Evolutionary conservation across 1,284 basidiomycete species (phyloP).

Genomic region (Xerocomus tenax): DNA sequence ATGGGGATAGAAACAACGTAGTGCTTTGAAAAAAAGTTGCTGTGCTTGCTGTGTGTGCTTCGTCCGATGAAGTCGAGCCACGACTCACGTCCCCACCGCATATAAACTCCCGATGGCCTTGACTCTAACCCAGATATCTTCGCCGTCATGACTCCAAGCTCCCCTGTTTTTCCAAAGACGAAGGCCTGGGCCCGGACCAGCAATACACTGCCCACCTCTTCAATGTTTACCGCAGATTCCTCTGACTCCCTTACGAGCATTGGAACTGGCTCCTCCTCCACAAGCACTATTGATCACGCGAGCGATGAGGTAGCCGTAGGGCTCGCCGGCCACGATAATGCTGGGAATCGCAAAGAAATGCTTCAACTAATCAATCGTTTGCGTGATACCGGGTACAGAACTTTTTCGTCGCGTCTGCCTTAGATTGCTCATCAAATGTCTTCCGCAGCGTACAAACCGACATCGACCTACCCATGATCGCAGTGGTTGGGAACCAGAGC

Average conservation of each 20-base stretch:
- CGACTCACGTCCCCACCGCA: not conserved
- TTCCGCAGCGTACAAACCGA: conserved; percentile 49
- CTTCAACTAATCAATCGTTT: conserved; percentile 48
- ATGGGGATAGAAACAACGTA: not conserved
- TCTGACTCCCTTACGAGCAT: not conserved
- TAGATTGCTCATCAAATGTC: not conserved
- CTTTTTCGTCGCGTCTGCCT: not conserved
- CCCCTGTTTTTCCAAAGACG: not conserved
- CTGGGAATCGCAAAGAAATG: conserved; percentile 35
- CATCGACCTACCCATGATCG: conserved; percentile 62
- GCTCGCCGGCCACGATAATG: conserved; percentile 37
- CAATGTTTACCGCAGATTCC: not conserved
- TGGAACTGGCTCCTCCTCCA: not conserved
- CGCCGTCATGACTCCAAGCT: not conserved
- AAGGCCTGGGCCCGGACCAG: not conserved
- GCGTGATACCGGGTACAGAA: conserved; percentile 46
- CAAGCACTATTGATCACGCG: not conserved
- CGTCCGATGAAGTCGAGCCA: not conserved
- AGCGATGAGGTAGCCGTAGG: conserved; percentile 31
- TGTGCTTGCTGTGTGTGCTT: not conserved
- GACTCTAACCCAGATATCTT: not conserved
- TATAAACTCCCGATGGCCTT: not conserved
- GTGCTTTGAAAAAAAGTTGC: not conserved
- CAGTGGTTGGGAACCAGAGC: conserved; percentile 58
- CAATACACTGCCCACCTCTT: not conserved